Percentiles rank a stretch among this genome's conserved stretches.
phyloP scores from a whole-genome alignment of 495 filamentous ascomycete genomes.

The Daldinia loculata region DNA sequence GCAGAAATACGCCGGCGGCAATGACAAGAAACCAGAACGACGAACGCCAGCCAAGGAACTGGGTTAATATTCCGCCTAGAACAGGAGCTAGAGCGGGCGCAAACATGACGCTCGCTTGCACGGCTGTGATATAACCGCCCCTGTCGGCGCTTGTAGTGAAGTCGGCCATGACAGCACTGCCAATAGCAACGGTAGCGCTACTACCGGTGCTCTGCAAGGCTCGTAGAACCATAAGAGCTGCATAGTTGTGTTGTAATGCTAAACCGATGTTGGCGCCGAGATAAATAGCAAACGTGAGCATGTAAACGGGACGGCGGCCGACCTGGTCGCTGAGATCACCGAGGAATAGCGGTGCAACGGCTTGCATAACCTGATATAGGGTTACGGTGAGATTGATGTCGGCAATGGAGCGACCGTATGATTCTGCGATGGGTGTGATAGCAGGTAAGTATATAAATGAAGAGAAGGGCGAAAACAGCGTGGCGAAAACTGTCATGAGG shows the following conservation, averaged over 20 bases:
- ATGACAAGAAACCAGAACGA: slow-evolving; percentile 62
- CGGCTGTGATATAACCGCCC: slow-evolving; percentile 56
- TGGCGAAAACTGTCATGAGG: slow-evolving; percentile 63
- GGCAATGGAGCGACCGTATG: slow-evolving; percentile 57
- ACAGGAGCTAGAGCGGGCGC: slow-evolving; percentile 56
- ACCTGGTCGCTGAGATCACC: slow-evolving; percentile 61
- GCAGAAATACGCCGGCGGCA: slow-evolving; percentile 6
- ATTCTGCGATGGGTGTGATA: slow-evolving; percentile 56
- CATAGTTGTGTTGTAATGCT: slow-evolving; percentile 60
- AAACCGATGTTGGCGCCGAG: slow-evolving; percentile 62
- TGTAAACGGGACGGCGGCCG: slow-evolving; percentile 61
- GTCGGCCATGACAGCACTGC: slow-evolving; percentile 61
- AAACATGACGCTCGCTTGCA: slow-evolving; percentile 41
- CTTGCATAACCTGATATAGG: slow-evolving; percentile 62
- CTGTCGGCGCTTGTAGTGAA: slow-evolving; percentile 58
- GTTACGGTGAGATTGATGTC: slow-evolving; percentile 67
- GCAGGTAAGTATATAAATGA: slow-evolving; percentile 76
- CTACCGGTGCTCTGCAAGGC: slow-evolving; percentile 65
- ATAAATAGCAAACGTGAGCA: slow-evolving; percentile 59
- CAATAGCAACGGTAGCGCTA: slow-evolving; percentile 53
- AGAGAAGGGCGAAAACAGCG: slow-evolving; percentile 70
- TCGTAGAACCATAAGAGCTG: slow-evolving; percentile 61
- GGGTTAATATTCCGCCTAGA: slow-evolving; percentile 56
- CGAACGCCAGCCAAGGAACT: slow-evolving; percentile 57
- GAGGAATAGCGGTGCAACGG: slow-evolving; percentile 59